Percentiles rank a stretch among this genome's conserved stretches.
Conservation (phyloP, 345 rosid genomes). For the Corchorus olitorius region DNA sequence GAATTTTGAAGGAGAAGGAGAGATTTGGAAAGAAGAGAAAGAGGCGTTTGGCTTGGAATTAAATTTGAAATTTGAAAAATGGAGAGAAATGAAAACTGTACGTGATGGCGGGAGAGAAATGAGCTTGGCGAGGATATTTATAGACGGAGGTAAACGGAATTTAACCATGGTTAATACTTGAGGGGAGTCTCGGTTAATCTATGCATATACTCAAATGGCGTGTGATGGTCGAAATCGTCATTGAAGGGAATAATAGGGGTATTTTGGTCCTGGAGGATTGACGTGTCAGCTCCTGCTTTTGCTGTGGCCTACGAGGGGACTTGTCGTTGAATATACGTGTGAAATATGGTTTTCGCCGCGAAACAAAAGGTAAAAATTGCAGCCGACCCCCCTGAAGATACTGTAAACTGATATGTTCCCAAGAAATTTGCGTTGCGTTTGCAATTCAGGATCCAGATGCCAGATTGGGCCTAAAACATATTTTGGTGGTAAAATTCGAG, state of each 20-base stretch:
- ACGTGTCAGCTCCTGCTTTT: background rate
- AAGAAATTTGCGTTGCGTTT: too few species aligned
- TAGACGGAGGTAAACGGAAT: background rate
- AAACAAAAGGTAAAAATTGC: too few species aligned
- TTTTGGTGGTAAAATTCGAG: too few species aligned
- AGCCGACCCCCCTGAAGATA: too few species aligned
- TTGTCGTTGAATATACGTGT: too few species aligned
- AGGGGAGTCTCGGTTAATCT: constrained; percentile 2
- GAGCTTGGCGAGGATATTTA: constrained; percentile 27
- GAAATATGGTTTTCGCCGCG: too few species aligned
- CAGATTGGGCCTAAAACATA: too few species aligned
- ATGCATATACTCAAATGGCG: background rate
- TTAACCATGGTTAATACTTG: constrained; percentile 26
- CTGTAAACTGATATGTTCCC: too few species aligned
- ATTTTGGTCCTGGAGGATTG: background rate
- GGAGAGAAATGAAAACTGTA: background rate
- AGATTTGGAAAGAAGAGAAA: constrained; percentile 8
- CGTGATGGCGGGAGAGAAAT: constrained; percentile 32
- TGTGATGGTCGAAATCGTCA: background rate
- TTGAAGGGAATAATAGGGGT: background rate
- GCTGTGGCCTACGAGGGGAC: too few species aligned
- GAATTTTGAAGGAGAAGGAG: background rate
- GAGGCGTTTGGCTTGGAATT: constrained; percentile 22
- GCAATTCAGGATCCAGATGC: too few species aligned
- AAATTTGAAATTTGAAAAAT: constrained; percentile 27